These are phyloP conservation scores for Metarhizium robertsii DNA, from an alignment of 2,329 filamentous ascomycete genomes.

Conservation along the genomic window DNA sequence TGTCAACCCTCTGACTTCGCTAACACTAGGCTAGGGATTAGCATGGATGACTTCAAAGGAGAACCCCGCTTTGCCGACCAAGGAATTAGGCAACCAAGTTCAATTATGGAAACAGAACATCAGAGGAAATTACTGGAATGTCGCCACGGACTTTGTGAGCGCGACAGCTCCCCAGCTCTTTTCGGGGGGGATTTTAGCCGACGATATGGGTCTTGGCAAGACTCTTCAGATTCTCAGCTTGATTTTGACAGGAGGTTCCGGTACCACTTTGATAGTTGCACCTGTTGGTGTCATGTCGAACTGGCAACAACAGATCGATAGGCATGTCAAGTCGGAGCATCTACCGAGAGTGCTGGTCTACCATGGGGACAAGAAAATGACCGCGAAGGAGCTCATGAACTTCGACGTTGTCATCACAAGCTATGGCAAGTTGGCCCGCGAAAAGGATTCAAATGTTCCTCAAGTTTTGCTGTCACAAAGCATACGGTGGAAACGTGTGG, in stretches of 20 bases:
- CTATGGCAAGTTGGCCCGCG: constrained; percentile 65
- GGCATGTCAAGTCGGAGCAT: constrained; percentile 58
- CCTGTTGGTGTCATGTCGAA: constrained; percentile 86
- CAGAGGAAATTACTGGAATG: constrained; percentile 51
- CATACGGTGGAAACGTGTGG: constrained; percentile 65
- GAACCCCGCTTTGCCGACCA: constrained; percentile 52
- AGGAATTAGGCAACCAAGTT: constrained; percentile 48
- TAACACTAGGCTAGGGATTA: constrained; percentile 48
- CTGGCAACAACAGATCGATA: constrained; percentile 71
- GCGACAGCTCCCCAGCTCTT: constrained; percentile 50
- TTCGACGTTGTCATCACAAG: constrained; percentile 77
- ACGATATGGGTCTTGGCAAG: constrained; percentile 91
- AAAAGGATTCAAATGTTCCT: constrained; percentile 41
- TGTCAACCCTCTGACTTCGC: background rate
- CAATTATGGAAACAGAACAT: constrained; percentile 66
- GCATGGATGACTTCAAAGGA: constrained; percentile 77
- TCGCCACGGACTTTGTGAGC: constrained; percentile 49
- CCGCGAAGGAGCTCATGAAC: constrained; percentile 46
- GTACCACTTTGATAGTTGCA: constrained; percentile 68
- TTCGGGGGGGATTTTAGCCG: constrained; percentile 72
- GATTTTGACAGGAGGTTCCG: constrained; percentile 49
- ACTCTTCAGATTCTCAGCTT: constrained; percentile 79
- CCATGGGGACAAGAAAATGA: constrained; percentile 55
- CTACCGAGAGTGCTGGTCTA: constrained; percentile 62
- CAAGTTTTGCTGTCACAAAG: constrained; percentile 26